Evolutionary conservation across 345 rosid species (phyloP), one percentile per base, ranked within the genome.

Genomic region (Odontarrhena argentea): DNA sequence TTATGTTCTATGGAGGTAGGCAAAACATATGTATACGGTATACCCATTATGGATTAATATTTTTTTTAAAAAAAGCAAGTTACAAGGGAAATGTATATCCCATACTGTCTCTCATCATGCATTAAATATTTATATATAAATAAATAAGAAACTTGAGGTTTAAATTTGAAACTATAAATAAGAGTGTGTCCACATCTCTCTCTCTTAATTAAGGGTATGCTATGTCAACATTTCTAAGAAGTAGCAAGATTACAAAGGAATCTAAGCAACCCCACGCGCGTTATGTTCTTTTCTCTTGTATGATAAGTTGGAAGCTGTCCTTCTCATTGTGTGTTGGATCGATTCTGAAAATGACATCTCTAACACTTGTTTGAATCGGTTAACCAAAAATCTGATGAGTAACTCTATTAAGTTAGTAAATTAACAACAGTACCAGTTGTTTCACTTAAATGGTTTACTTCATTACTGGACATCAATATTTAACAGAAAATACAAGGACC

Each of bases 191-290:
- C 51, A 30, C 35, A 2, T 43, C 22, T 60, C 4, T 32, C 43
- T 50, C 32, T 26, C 54, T 56, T 49, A 46, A 25, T 34, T 57
- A 58, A 34, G 61, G 30, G 26, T 57, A 41, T 61, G 51, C 35
- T 60, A 67, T 45, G 61, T 54, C 64, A 74, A 54, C 38, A 68
- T 67, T 67, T 61, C 64, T 59, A 47, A 55, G 53, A 73, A 53
- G 46, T 43, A 59, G 6, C 30, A 73, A 59, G 77, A 73, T 40
- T 56, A 72, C 76, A 65, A 65, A 66, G 72, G 77, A 73, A 73
- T 73, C 73, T 53, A 52, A 53, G 63, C 28, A 73, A 51, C 72
- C 77, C 73, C 77, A 73, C 73, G 63, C 56, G 72, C 77, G 60
- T 59, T 52, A 15, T 52, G 28, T 43, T 51, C 5, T 49, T 72